Base-by-base conservation (phyloP, 257 asterid species). In the Paraleonurus japonicus region DNA sequence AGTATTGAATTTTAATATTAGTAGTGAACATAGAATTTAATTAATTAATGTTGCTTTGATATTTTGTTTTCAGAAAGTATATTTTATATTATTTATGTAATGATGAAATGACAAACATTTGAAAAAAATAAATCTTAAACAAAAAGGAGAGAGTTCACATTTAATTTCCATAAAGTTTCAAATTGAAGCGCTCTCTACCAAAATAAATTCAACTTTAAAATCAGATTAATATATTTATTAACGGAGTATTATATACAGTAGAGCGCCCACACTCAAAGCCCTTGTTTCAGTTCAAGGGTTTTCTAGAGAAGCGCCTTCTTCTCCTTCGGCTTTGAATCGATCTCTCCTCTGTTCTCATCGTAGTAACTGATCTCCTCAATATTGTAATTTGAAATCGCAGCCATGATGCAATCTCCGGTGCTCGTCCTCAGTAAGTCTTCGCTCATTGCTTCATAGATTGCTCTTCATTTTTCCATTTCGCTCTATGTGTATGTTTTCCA, bases 341-440 rank as follows among this genome's bases (percentile, higher is more conserved):
- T 58, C 75, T 66, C 11, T 22, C 5, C 26, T 72, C 74, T 45
- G 53, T 23, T 20, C 70, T 16, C 24, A 23, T 54, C 10, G 10
- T 45, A 58, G 30, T 9, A 16, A 8, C 19, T 59, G 62, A 57
- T 54, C 63, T 28, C 22, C 10, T 32, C 8, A 15, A 0, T 43
- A 37, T 8, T 51, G 51, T n/a, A 50, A 9, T 67, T 57, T 76
- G 24, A 62, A 73, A 70, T 81, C 30, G 8, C 58, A 64, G 71
- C 71, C 59, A 67, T 78, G 76, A 88, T 90, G 96, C 90, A 87
- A 4, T 81, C 96, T 7, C 93, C 88, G 20, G 95, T 88, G 22
- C 84, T 90, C 76, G 97, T 88, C 71, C 90, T 90, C 71, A 87
- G 97, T 87, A 78, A 82, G 87, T 75, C 45, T 33, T 28, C 76